Percentiles rank a stretch among this genome's conserved stretches.
phyloP scores from a whole-genome alignment of 495 filamentous ascomycete species.

The Massariosphaeria phaeospora region DNA sequence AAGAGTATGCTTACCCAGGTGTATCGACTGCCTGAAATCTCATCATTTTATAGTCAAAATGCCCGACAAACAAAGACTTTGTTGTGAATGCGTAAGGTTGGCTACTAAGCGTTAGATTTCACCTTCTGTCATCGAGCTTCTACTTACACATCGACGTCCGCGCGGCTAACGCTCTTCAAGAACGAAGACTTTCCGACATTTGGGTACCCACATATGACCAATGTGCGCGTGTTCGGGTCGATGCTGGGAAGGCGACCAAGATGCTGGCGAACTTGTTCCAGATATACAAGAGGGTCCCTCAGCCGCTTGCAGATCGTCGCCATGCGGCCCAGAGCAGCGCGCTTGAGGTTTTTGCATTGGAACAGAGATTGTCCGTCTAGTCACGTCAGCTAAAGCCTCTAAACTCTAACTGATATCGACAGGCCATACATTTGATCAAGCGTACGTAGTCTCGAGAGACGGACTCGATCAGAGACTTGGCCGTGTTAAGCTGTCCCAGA shows the following conservation, averaged over 20 bases:
- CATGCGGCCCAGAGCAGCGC: conserved; percentile 87
- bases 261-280: conserved; percentile 97
- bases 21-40: conserved; percentile 87
- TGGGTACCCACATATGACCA: conserved; percentile 94
- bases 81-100: conserved; percentile 99
- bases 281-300: conserved; percentile 89
- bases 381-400: no score
- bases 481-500: conserved; percentile 89
- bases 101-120: no score
- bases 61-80: conserved; percentile 93
- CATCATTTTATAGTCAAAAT: conserved; percentile 98
- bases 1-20: no score
- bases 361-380: conserved; percentile 93
- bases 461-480: conserved; percentile 93
- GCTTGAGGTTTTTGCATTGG: conserved; percentile 92
- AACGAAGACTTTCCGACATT: conserved; percentile 98
- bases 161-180: conserved; percentile 81
- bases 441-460: conserved; percentile 92
- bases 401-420: no score
- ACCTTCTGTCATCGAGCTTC: no score
- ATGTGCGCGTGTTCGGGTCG: conserved; percentile 90
- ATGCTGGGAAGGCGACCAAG: conserved; percentile 95
- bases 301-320: conserved; percentile 89
- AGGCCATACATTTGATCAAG: conserved; percentile 87
- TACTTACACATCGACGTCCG: conserved; percentile 96